Evolutionary conservation across 164 flowering plant genomes (phyloP).

Genomic region (Sextonia rubra): DNA sequence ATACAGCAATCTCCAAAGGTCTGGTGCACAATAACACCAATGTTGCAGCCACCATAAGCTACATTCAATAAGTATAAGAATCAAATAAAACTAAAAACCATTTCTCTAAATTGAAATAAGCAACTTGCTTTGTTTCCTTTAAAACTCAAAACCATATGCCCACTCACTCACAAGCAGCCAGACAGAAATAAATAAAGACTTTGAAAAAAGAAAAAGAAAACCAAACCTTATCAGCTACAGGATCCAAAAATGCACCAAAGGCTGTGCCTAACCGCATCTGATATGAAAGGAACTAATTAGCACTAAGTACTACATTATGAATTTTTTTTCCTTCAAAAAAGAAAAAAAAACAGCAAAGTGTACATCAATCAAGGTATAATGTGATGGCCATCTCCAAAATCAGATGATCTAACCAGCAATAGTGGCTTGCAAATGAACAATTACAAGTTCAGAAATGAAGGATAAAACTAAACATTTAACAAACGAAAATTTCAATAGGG

Average conservation of each 20-base stretch:
- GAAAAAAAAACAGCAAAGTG: neutral
- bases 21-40: slow-evolving; percentile 77
- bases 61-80: slow-evolving; percentile 27
- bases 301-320: neutral
- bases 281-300: slow-evolving; percentile 14
- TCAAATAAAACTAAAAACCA: slow-evolving; percentile 1
- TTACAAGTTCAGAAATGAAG: no score
- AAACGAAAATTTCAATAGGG: no score
- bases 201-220: neutral
- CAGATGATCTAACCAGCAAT: no score
- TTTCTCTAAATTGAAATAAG: neutral
- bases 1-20: slow-evolving; percentile 49
- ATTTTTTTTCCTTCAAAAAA: neutral
- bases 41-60: slow-evolving; percentile 99
- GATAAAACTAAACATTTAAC: no score
- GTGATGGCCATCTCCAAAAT: no score
- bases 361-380: neutral
- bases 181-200: neutral
- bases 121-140: neutral
- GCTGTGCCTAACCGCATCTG: slow-evolving; percentile 84
- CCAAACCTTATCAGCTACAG: slow-evolving; percentile 95
- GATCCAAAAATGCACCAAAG: slow-evolving; percentile 99
- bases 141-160: neutral
- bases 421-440: no score
- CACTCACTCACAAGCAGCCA: neutral